Evolutionary conservation across 2,329 filamentous ascomycete genomes (phyloP), one percentile per base, ranked within the genome.

Genomic region (Neoarthrinium moseri): DNA sequence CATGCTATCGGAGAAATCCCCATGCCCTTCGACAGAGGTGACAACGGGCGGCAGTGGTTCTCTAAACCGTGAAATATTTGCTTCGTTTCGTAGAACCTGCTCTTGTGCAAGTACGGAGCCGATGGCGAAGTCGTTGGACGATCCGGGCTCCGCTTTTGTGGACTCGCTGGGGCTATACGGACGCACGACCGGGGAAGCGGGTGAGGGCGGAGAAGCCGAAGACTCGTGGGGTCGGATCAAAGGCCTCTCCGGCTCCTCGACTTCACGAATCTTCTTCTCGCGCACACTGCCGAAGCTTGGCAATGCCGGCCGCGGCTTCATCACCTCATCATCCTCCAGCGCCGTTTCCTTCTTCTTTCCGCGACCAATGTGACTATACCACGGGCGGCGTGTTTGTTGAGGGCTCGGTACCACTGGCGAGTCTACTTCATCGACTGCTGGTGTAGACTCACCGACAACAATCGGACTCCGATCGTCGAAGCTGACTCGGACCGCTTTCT

Each of bases 221-320:
- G 62, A 56, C 26, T 77, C 74, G 5, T 66, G 52, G 6, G 81
- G 81, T 22, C 79, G 73, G 29, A 84, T 79, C 37, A 84, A 67
- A 0, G 78, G 73, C 3, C 81, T 72, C 55, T 84, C 85, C 17
- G 74, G 85, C 17, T 74, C 68, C 30, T 76, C 69, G 1, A 67
- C 55, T 40, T 81, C 75, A 30, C 69, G 74, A 6, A 66, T 60
- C 52, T 81, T 83, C 63, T 79, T 82, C 22, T 84, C 81, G 18
- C 85, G 76, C 18, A 91, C 74, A 57, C 87, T 91, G 15, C 87
- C 87, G 62, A 91, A 91, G 2, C 78, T 84, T 2, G 87, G 87
- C 29, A 91, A 67, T 2, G 82, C 83, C 6, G 87, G 86, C 24
- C 86, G 73, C n/a, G 87, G 87, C 53, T 82, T 82, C 84, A 90